Base-by-base conservation (phyloP, 345 rosid species). In the Nephelium lappaceum region DNA sequence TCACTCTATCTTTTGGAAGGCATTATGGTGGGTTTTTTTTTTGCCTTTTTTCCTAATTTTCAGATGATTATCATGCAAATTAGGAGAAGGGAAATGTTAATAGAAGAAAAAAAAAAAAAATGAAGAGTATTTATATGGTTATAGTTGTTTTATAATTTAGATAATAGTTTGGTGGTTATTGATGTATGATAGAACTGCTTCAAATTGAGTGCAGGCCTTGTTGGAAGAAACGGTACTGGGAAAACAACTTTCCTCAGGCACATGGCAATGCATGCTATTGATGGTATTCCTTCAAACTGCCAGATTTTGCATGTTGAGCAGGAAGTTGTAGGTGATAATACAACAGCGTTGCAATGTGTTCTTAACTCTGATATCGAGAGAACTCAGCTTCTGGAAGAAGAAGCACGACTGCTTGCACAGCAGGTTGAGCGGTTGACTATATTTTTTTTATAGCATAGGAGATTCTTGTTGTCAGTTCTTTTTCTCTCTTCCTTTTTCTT, bases 171-270 rank as follows among this genome's bases (percentile, higher is more conserved):
- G 8, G 23, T 71, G 8, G 74, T 67, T 72, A 36, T 23, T 75
- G n/a, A 76, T 77, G 41, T 38, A 72, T 55, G 21, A 61, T 74
- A 53, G 47, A 24, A 6, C 31, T 11, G 16, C 49, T 72, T 41
- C 49, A 62, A 24, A 72, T 71, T 80, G 67, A 75, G 45, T 87
- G 73, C 85, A 95, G 99, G 98, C 16, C 97, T 96, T 84, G 94
- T 94, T 74, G 99, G 99, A 80, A 92, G 99, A 84, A 96, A 96
- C 77, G 99, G 99, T 78, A 96, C 99, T 12, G 99, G 99, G 67
- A 96, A 96, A 85, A 96, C 98, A 77, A 96, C 99, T 41, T 94
- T 94, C 82, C 92, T 96, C 63, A 91, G 99, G 92, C 82, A 91
- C 87, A 87, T 96, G 97, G 99, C 99, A 78, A 68, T 96, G 97